Evolutionary conservation across 208 protist genomes (phyloP), one percentile per base, ranked within the genome.

Genomic region (Wallacemonas sp.): DNA sequence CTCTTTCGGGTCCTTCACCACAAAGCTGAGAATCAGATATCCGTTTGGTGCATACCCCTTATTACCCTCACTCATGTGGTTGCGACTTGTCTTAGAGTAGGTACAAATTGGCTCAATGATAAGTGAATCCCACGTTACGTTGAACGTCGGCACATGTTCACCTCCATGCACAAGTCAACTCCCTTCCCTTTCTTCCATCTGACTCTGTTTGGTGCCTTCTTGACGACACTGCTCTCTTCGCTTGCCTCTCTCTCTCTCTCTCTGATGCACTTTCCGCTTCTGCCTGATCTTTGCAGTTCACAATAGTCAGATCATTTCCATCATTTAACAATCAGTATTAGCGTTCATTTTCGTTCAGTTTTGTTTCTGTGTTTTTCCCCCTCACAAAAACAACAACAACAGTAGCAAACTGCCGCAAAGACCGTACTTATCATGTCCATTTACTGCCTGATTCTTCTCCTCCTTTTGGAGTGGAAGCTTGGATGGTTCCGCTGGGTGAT

Each of bases 401-500:
- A 54, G 22, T 4, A 54, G 8, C 9, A 54, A 54, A 54, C 4
- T 14, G 11, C 36, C 1, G 4, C 56, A 24, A 1, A 41, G 19
- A 42, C 36, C 36, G 11, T 15, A 17, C 15, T n/a, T n/a, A n/a
- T n/a, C n/a, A 92, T 88, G 80, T 44, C 68, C 24, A 62, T 81
- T 19, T 82, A 61, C 66, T 77, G 26, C 55, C 27, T 77, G 19
- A 47, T 91, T 49, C n/a, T 86, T 41, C 31, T 79, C 4, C 56
- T 78, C 33, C 56, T 89, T 28, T 12, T 90, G 12, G 84, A 89
- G 68, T 84, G 82, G 61, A 88, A 83, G 54, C 70, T 90, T 39
- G 58, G 78, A 15, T 27, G 81, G 28, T n/a, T 91, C 41, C 72
- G 79, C 44, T 86, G 69, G 54, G 11, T 90, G 12, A 65, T 79